Evolutionary conservation across 495 filamentous ascomycete genomes (phyloP).

Genomic region (Hypoxylon cercidicola): DNA sequence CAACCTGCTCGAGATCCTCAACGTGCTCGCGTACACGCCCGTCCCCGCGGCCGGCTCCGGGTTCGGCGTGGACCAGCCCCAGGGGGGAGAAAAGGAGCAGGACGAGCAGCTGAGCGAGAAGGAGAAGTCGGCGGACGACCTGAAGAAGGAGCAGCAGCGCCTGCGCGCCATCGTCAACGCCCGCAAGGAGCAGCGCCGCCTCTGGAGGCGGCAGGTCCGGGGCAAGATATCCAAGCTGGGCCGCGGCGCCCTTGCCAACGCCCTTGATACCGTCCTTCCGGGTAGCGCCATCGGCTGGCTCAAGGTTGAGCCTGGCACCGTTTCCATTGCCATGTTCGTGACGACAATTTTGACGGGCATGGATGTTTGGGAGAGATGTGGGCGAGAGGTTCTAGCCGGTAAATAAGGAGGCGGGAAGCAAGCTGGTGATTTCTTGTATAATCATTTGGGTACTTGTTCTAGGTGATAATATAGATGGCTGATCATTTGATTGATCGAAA

Average conservation of each 20-base stretch:
- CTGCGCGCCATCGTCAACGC: constrained; percentile 13
- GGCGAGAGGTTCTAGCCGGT: constrained; percentile 41
- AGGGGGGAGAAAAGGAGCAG: constrained; percentile 8
- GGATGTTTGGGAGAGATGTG: constrained; percentile 68
- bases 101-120: constrained; percentile 5
- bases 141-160: constrained; percentile 19
- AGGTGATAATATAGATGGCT: background rate
- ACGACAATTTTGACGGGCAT: constrained; percentile 66
- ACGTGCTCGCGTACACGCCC: constrained; percentile 27
- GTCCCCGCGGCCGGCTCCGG: constrained; percentile 23
- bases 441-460: background rate
- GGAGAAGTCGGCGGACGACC: constrained; percentile 1
- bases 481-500: background rate
- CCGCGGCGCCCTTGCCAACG: constrained; percentile 60
- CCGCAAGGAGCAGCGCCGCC: constrained; percentile 20
- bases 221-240: constrained; percentile 43
- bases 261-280: constrained; percentile 67
- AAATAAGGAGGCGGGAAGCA: background rate
- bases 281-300: constrained; percentile 67
- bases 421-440: background rate
- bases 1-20: constrained; percentile 40
- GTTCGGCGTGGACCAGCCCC: constrained; percentile 6
- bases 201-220: constrained; percentile 20
- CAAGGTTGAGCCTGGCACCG: constrained; percentile 51
- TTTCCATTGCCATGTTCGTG: constrained; percentile 63